These are phyloP conservation scores for Coemansia sp. DNA, from an alignment of 192 early-diverging fungal species.

Conservation along the genomic window DNA sequence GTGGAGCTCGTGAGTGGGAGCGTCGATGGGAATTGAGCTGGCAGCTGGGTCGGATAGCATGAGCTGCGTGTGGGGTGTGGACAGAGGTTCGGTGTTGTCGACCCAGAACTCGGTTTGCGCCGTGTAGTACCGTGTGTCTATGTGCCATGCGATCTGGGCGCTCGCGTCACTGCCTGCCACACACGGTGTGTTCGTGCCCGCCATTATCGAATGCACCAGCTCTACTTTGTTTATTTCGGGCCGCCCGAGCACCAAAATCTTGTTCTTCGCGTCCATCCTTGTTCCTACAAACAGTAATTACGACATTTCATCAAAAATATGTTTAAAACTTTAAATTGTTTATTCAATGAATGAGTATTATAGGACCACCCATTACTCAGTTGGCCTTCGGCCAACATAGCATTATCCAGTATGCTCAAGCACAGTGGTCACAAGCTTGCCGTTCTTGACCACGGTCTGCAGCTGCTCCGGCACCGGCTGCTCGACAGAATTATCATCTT, in stretches of 20 bases:
- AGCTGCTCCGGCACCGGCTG: conserved; percentile 90
- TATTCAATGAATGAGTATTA: background rate
- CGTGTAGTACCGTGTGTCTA: conserved; percentile 41
- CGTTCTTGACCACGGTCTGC: conserved; percentile 79
- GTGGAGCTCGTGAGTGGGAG: conserved; percentile 26
- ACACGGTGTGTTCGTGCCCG: background rate
- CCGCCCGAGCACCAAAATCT: conserved; percentile 44
- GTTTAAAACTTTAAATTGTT: background rate
- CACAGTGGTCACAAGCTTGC: conserved; percentile 76
- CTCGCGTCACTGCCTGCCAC: background rate
- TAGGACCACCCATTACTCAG: background rate
- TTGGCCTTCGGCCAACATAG: background rate
- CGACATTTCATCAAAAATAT: background rate
- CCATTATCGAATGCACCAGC: conserved; percentile 23
- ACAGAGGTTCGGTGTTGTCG: conserved; percentile 38
- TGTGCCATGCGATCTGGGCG: conserved; percentile 28
- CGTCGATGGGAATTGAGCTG: background rate
- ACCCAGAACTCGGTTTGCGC: conserved; percentile 45
- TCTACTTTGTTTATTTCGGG: conserved; percentile 16
- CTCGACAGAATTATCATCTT: conserved; percentile 79
- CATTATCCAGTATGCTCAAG: conserved; percentile 83
- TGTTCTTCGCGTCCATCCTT: conserved; percentile 34
- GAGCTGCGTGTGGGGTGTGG: conserved; percentile 10
- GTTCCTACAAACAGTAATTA: background rate
- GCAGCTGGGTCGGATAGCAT: too few relatives aligned